Percentiles rank a stretch among this genome's conserved stretches.
These are phyloP conservation scores for Venustampulla echinocandica DNA, from an alignment of 495 filamentous ascomycete genomes.

Conservation along the genomic window DNA sequence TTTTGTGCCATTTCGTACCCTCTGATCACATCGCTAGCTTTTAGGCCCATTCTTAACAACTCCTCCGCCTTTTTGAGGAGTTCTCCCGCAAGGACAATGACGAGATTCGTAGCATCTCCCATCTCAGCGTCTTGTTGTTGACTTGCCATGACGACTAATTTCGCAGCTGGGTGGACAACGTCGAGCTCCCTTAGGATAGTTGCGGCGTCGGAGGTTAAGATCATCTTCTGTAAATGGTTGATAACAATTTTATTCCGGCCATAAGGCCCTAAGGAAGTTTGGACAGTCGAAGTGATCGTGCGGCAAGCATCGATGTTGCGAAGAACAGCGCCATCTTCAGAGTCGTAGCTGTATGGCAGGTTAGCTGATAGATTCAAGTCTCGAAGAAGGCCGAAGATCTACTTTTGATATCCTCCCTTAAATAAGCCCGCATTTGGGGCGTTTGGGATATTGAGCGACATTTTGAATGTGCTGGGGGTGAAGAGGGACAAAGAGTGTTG, in stretches of 20 bases:
- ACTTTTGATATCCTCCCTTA: conserved; percentile 96
- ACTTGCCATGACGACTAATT: conserved; percentile 97
- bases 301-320: conserved; percentile 98
- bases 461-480: conserved; percentile 32
- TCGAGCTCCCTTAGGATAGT: conserved; percentile 96
- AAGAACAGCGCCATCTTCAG: conserved; percentile 97
- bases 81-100: conserved; percentile 93
- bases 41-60: conserved; percentile 86
- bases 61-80: conserved; percentile 96
- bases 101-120: conserved; percentile 96
- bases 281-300: conserved; percentile 89
- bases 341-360: conserved; percentile 70
- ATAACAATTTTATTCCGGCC: conserved; percentile 99
- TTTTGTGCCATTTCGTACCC: conserved; percentile 93
- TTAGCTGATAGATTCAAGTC: conserved; percentile 15
- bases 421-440: conserved; percentile 91
- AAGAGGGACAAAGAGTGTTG: conserved; percentile 15
- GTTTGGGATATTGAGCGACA: conserved; percentile 91
- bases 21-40: conserved; percentile 89
- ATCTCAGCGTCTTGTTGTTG: conserved; percentile 99
- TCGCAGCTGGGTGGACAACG: conserved; percentile 96
- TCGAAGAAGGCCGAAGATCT: conserved; percentile 27
- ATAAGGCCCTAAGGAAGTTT: conserved; percentile 93
- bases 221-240: conserved; percentile 99
- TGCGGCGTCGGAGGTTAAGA: conserved; percentile 93